Percentiles rank a stretch among this genome's conserved stretches.
phyloP scores from a whole-genome alignment of 1,284 basidiomycete species.

The Ganoderma multipileum region DNA sequence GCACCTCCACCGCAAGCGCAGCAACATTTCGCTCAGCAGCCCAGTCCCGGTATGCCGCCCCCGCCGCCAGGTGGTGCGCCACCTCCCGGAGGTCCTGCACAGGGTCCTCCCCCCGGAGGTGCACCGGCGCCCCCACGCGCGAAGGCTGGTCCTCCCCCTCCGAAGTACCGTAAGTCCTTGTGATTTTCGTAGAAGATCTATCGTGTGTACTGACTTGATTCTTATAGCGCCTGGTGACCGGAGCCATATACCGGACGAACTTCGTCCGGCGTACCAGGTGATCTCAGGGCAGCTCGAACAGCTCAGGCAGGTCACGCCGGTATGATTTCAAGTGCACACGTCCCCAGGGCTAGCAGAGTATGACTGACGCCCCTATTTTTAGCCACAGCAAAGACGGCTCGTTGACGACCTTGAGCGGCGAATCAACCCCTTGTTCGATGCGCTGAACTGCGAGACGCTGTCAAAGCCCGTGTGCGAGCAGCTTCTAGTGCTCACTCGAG shows the following conservation, averaged over 20 bases:
- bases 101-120: conserved; percentile 47
- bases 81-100: conserved; percentile 49
- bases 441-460: conserved; percentile 90
- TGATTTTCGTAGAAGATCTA: not conserved
- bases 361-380: conserved; percentile 28
- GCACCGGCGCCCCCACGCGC: conserved; percentile 40
- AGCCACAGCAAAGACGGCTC: conserved; percentile 86
- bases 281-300: conserved; percentile 67
- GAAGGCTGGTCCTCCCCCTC: conserved; percentile 57
- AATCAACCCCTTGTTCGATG: conserved; percentile 88
- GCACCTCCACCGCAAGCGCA: conserved; percentile 22
- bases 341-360: too few relatives aligned
- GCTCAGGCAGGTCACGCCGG: conserved; percentile 76
- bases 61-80: conserved; percentile 47
- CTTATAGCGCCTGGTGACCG: conserved; percentile 87
- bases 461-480: conserved; percentile 76
- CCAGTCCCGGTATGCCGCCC: conserved; percentile 37
- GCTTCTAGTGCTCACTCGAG: conserved; percentile 69
- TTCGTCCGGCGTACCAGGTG: conserved; percentile 73
- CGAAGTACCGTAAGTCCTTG: conserved; percentile 84
- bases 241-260: conserved; percentile 84
- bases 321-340: conserved; percentile 46
- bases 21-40: conserved; percentile 32
- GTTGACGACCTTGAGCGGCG: conserved; percentile 90
- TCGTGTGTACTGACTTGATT: conserved; percentile 14